These are phyloP conservation scores for Plenodomus tracheiphilus DNA, from an alignment of 2,329 filamentous ascomycete species.

Conservation along the genomic window DNA sequence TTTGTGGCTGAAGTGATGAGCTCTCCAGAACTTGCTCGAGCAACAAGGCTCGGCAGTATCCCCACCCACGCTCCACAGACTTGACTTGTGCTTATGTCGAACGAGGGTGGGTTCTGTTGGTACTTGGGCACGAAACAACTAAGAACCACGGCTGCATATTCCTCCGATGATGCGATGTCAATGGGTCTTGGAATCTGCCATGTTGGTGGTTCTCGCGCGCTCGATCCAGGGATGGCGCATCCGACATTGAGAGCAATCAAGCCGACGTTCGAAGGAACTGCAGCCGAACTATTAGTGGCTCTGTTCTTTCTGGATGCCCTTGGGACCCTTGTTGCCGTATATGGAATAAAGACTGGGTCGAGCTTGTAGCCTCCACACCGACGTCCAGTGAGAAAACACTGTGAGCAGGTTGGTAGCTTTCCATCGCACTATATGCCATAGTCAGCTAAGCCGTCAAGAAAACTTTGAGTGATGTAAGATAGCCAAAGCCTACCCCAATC, in stretches of 20 bases:
- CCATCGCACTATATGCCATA: slow-evolving; percentile 25
- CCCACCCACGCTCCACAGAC: slow-evolving; percentile 50
- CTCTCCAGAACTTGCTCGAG: slow-evolving; percentile 11
- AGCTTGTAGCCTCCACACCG: slow-evolving; percentile 26
- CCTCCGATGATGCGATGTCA: background rate
- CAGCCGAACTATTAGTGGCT: background rate
- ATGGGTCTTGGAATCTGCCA: no score
- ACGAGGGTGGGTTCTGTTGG: slow-evolving; percentile 10
- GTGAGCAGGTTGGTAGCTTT: slow-evolving; percentile 27
- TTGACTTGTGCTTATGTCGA: slow-evolving; percentile 17
- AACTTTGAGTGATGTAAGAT: background rate
- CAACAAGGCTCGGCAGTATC: slow-evolving; percentile 39
- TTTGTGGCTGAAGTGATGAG: slow-evolving; percentile 37
- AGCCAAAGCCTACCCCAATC: slow-evolving; percentile 3
- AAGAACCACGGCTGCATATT: slow-evolving; percentile 7
- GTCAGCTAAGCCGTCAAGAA: background rate
- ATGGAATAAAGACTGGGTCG: slow-evolving; percentile 22
- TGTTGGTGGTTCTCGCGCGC: no score
- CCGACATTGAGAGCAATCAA: no score
- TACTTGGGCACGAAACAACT: slow-evolving; percentile 8
- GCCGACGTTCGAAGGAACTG: no score
- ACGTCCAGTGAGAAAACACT: slow-evolving; percentile 24
- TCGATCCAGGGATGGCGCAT: no score
- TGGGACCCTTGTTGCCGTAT: background rate
- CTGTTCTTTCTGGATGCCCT: background rate